phyloP scores from a whole-genome alignment of 106 monocot genomes.

The Hemerocallis citrina region DNA sequence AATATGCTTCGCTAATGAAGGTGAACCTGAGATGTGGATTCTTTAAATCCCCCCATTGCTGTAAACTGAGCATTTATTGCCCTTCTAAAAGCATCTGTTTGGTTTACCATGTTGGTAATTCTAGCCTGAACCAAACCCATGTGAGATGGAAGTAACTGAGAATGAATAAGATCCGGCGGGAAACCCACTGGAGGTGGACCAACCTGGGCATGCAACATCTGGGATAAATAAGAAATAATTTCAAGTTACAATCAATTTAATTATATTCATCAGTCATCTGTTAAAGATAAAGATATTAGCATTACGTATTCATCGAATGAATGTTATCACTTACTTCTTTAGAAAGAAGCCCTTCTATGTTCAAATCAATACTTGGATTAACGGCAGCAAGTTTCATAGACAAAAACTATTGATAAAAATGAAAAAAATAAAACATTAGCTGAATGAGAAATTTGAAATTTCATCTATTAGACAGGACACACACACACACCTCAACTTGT shows the following conservation, averaged over 20 bases:
- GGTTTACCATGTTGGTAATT: conserved; percentile 18
- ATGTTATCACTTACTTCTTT: conserved; percentile 27
- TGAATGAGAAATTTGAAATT: too few species aligned
- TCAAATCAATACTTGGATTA: conserved; percentile 38
- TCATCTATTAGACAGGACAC: too few species aligned
- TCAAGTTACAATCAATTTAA: too few species aligned
- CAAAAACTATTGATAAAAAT: conserved; percentile 33
- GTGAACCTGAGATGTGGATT: conserved; percentile 24
- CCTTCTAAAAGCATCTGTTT: conserved; percentile 36
- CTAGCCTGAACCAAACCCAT: conserved; percentile 36
- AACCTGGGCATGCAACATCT: conserved; percentile 24
- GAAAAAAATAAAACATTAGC: not conserved
- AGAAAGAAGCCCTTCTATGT: conserved; percentile 34
- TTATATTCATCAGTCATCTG: not conserved
- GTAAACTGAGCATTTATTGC: conserved; percentile 31
- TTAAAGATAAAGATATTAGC: not conserved
- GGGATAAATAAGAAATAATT: conserved; percentile 1
- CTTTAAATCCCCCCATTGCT: conserved; percentile 27
- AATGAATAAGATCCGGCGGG: conserved; percentile 31
- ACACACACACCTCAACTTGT: conserved; percentile 38
- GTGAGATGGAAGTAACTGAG: conserved; percentile 33
- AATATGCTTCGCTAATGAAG: too few species aligned
- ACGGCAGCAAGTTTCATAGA: conserved; percentile 55
- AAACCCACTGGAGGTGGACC: conserved; percentile 31
- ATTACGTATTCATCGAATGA: not conserved